Evolutionary conservation across 768 basidiomycete species (phyloP), one percentile per base, ranked within the genome.

Genomic region (Paxillus involutus): DNA sequence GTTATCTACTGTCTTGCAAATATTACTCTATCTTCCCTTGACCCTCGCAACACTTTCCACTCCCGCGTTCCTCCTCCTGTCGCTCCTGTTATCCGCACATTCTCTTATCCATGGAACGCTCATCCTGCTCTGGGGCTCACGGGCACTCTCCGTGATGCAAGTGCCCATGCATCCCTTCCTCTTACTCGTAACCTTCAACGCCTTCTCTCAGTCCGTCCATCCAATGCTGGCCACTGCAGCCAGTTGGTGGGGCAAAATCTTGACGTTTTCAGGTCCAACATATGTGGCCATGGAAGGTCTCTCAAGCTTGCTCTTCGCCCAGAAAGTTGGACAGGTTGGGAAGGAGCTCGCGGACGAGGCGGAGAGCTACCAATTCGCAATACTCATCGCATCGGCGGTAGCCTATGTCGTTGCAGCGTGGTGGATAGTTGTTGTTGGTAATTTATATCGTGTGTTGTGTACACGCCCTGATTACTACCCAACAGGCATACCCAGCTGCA

Each of bases 131-230:
- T 89, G 84, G 82, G 82, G 83, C 52, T 89, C 88, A 12, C 75
- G 82, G 44, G 80, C 82, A 13, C 77, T 93, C 47, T 84, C 89
- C 13, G 78, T 94, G 55, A 76, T 92, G 52, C 91, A 94, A 72
- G 81, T 93, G 32, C 91, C 91, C 9, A 85, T 91, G 77, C 91
- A 93, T 68, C 85, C 91, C 0, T 90, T 93, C 71, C 79, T 94
- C 33, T 83, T 94, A 41, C 85, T 94, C 46, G 82, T 93, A 53
- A 89, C 83, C 67, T 94, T 94, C 80, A 94, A 94, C 67, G 78
- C 85, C 36, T 92, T 91, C 70, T 82, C 89, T 2, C 78, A 85
- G 19, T 73, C 83, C 24, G 79, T 81, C 21, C 77, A 81, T 55
- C 83, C 86, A 8, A 78, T 75, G 68, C 67, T 92, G 6, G 59